These are phyloP conservation scores for Houttuynia cordata DNA, from an alignment of 164 flowering plant species.

Conservation along the genomic window DNA sequence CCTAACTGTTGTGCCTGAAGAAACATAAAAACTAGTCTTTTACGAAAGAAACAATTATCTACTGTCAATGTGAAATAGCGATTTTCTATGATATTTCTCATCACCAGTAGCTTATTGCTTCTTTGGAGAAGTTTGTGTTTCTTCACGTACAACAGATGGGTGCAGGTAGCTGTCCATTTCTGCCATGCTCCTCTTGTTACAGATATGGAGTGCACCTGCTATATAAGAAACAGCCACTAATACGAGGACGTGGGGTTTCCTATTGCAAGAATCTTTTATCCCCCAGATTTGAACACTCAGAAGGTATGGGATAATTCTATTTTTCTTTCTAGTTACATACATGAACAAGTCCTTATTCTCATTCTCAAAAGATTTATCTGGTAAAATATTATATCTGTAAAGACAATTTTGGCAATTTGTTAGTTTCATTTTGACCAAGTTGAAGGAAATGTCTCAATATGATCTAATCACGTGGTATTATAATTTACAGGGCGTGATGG, in stretches of 20 bases:
- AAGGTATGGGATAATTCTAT: conserved; percentile 26
- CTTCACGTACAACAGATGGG: conserved; percentile 35
- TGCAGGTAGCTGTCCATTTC: conserved; percentile 37
- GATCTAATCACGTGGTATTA: conserved; percentile 2
- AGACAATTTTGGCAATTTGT: not conserved
- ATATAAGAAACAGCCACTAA: conserved; percentile 71
- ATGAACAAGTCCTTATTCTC: no score
- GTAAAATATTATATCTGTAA: not conserved
- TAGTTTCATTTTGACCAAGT: not conserved
- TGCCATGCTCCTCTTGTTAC: conserved; percentile 8
- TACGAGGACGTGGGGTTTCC: conserved; percentile 95
- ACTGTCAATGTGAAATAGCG: conserved; percentile 6
- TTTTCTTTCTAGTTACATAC: not conserved
- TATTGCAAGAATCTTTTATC: conserved; percentile 96
- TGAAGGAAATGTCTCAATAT: not conserved
- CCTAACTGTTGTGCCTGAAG: conserved; percentile 41
- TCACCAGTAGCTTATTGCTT: conserved; percentile 19
- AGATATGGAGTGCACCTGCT: conserved; percentile 91
- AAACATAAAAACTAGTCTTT: conserved; percentile 17
- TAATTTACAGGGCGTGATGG: conserved; percentile 34
- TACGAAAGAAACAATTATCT: conserved; percentile 18
- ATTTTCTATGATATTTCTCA: conserved; percentile 1
- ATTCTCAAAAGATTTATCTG: no score
- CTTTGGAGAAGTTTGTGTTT: conserved; percentile 23
- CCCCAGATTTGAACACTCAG: conserved; percentile 92